Percentiles rank a stretch among this genome's conserved stretches.
Evolutionary conservation across 768 basidiomycete species (phyloP).

Genomic region (Antrodiella citrinella): DNA sequence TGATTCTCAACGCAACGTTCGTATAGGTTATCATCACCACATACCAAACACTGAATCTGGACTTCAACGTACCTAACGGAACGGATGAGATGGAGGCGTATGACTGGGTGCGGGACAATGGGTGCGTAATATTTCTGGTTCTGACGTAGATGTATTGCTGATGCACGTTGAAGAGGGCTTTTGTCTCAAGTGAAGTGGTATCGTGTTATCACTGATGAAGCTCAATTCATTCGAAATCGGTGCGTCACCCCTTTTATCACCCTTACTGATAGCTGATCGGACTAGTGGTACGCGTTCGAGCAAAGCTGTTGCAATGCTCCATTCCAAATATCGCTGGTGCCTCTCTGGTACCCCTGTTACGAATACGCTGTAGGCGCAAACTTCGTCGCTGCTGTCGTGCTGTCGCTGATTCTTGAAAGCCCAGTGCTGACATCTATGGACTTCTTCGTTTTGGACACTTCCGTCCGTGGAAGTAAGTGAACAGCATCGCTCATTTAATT

Average conservation of each 20-base stretch:
- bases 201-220: slow-evolving; percentile 71
- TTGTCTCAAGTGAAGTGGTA: slow-evolving; percentile 57
- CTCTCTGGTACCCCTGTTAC: slow-evolving; percentile 73
- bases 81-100: slow-evolving; percentile 38
- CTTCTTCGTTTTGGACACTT: slow-evolving; percentile 63
- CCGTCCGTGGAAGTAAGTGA: slow-evolving; percentile 47
- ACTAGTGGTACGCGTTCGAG: slow-evolving; percentile 49
- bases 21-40: slow-evolving; percentile 65
- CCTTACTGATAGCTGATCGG: background rate
- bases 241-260: slow-evolving; percentile 11
- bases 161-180: slow-evolving; percentile 36
- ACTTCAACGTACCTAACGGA: slow-evolving; percentile 47
- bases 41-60: slow-evolving; percentile 60
- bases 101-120: slow-evolving; percentile 40
- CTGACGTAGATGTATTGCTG: background rate
- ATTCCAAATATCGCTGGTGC: slow-evolving; percentile 67
- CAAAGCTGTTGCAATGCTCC: slow-evolving; percentile 49
- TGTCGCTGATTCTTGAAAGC: background rate
- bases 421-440: slow-evolving; percentile 62
- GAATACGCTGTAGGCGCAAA: slow-evolving; percentile 47
- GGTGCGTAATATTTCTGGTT: slow-evolving; percentile 26
- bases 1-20: slow-evolving; percentile 3
- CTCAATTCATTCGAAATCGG: slow-evolving; percentile 69
- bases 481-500: background rate
- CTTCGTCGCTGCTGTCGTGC: background rate